Evolutionary conservation across 495 filamentous ascomycete species (phyloP), one percentile per base, ranked within the genome.

Genomic region (Parathielavia hyrcaniae): DNA sequence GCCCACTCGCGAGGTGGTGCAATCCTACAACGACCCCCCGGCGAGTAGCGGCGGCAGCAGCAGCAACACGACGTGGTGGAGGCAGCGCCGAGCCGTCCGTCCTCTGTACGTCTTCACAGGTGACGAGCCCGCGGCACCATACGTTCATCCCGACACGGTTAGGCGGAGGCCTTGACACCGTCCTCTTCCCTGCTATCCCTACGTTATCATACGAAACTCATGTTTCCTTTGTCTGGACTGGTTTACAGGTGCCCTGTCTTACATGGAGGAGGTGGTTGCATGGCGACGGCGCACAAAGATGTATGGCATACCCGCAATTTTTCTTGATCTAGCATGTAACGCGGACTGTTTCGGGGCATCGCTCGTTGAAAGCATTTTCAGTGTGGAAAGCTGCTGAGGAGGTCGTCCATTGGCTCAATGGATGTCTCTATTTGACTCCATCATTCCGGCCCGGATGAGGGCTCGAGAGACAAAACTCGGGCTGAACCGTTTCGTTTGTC

Each of bases 211-310:
- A 26, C n/a, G 44, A 10, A 32, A 1, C 26, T 14, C 16, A 19
- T n/a, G n/a, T 16, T 30, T 35, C 16, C 14, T 51, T 44, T 12
- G 22, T 38, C 20, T 50, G 40, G 32, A 36, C 41, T 5, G 36
- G 12, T 47, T n/a, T 46, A 14, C 17, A 44, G 32, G 40, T 58
- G 39, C 20, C 12, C 20, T 32, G 32, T 20, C 55, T 26, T 41
- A 22, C 36, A 41, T 49, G 54, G 54, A 57, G 55, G 46, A 16
- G 1, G 12, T 50, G 45, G 38, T 52, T 50, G 61, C 57, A 59
- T 55, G 14, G 56, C 55, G 51, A 60, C 34, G 61, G 57, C 47
- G 57, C 57, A 54, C 34, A 53, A 48, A 57, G 30, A 63, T 41
- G 30, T 19, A 22, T 20, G 22, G 44, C 20, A 46, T 49, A 39